Base-by-base conservation (phyloP, 306 rosid species). In the Fagus crenata region DNA sequence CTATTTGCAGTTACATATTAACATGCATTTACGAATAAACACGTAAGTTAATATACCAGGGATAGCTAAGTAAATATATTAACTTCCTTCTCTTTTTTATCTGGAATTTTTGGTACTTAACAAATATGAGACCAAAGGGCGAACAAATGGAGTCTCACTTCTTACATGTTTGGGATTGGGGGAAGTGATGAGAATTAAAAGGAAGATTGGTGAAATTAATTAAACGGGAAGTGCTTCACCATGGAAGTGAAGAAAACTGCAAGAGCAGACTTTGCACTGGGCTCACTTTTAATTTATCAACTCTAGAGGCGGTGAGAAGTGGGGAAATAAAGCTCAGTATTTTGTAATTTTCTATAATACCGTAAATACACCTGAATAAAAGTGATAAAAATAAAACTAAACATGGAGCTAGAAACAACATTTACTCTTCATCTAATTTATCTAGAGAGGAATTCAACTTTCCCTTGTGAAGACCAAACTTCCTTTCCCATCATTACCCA, bases 191-290 rank as follows among this genome's bases (percentile, higher is more conserved):
- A 64, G 69, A 15, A 35, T n/a, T 64, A 37, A 37, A 64, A 35
- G 18, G 43, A 64, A 36, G 31, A 14, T 15, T 14, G 37, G 41
- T 61, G 65, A 12, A 3, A 59, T 9, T 18, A 33, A 64, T 37
- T 6, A 64, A 43, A 35, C 1, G 46, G 69, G 28, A 64, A 64
- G 42, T 36, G 14, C 69, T 32, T 64, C 28, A 6, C 43, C 3
- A 9, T 35, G 43, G 49, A 64, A 64, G 9, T 14, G 69, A 64
- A 36, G 67, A 32, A 31, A 64, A 64, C 70, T 64, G 43, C 13
- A 4, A 64, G 46, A 64, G 70, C 42, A 64, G 69, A 64, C 70
- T 64, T 64, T 37, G 12, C 70, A 37, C 49, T 15, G 28, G n/a
- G 40, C 46, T 46, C 46, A 64, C 46, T 64, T 64, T 64, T 36